Conservation (phyloP, 345 rosid genomes). For the Populus tremula region DNA sequence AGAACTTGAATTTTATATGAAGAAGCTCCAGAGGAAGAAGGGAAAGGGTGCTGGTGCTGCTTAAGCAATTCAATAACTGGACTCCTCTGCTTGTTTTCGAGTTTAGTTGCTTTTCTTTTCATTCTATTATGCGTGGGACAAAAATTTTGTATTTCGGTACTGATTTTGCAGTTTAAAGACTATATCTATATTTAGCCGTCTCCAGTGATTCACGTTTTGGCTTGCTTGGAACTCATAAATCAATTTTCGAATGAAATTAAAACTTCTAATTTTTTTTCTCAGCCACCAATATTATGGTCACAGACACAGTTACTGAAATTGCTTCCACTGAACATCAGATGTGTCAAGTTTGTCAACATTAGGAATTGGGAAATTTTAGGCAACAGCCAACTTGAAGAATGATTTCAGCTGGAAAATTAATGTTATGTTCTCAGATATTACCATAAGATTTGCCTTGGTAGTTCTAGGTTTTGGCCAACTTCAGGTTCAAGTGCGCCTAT, state of each 20-base stretch:
- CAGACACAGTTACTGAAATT: not conserved
- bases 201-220: not conserved
- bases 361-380: not conserved
- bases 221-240: not conserved
- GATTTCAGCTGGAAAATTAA: not conserved
- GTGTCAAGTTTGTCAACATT: not conserved
- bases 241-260: too few species aligned
- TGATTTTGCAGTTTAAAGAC: not conserved
- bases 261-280: not conserved
- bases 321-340: not conserved
- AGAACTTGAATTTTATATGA: slow-evolving; percentile 20
- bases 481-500: too few species aligned
- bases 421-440: not conserved
- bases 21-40: slow-evolving; percentile 23
- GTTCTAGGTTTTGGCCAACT: not conserved
- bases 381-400: not conserved
- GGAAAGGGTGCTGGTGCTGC: slow-evolving; percentile 23
- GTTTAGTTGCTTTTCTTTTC: not conserved
- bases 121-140: not conserved
- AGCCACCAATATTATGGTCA: not conserved
- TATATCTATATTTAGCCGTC: not conserved
- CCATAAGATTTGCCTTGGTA: not conserved
- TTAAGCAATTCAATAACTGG: not conserved
- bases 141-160: not conserved
- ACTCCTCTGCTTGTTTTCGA: too few species aligned